These are phyloP conservation scores for Lentinus tigrinus DNA, from an alignment of 768 basidiomycete species.

Conservation along the genomic window DNA sequence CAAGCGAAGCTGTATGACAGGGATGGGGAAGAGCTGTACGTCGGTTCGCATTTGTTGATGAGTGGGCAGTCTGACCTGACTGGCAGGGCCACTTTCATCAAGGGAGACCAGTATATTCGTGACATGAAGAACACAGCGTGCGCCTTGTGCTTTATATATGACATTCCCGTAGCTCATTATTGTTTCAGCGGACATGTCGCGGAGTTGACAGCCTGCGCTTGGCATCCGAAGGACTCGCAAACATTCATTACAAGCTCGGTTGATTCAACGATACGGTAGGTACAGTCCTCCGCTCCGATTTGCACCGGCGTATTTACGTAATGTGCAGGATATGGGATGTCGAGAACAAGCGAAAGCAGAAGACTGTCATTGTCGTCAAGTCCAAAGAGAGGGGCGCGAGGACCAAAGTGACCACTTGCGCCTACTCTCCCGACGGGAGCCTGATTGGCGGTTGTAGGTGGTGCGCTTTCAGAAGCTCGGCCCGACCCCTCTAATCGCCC, in stretches of 20 bases:
- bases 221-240: conserved; percentile 87
- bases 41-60: conserved; percentile 25
- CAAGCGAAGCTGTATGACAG: conserved; percentile 89
- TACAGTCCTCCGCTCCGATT: conserved; percentile 31
- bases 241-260: conserved; percentile 91
- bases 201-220: conserved; percentile 84
- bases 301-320: neutral
- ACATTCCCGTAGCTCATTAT: conserved; percentile 2
- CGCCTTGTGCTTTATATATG: conserved; percentile 30
- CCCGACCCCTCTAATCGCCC: conserved; percentile 1
- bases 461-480: neutral
- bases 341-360: conserved; percentile 91
- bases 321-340: conserved; percentile 85
- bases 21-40: conserved; percentile 91
- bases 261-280: conserved; percentile 95
- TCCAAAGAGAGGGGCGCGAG: conserved; percentile 93
- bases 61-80: conserved; percentile 49
- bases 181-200: conserved; percentile 84
- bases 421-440: conserved; percentile 87
- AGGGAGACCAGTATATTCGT: conserved; percentile 97
- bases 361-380: conserved; percentile 93
- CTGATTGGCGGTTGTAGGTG: conserved; percentile 82
- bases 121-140: conserved; percentile 99
- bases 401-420: conserved; percentile 86
- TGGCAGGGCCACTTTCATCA: conserved; percentile 72